These are phyloP conservation scores for Rubia tinctorum DNA, from an alignment of 305 asterid species.

Conservation along the genomic window DNA sequence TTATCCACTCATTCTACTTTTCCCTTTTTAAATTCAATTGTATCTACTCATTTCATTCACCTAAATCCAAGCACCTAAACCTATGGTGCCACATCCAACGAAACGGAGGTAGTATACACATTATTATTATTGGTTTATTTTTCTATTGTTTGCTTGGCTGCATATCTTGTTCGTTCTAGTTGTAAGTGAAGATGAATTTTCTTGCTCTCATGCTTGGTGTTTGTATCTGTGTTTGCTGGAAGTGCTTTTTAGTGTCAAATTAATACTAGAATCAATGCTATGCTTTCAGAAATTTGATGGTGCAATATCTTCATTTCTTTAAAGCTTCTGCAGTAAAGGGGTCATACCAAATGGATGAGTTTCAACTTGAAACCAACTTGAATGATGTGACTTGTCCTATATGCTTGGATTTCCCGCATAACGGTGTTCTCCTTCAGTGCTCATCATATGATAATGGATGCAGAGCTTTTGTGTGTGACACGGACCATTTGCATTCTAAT, in stretches of 20 bases:
- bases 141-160: background rate
- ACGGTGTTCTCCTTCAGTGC: slow-evolving; percentile 78
- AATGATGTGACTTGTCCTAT: slow-evolving; percentile 69
- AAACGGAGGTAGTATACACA: background rate
- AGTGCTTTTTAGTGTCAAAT: background rate
- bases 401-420: slow-evolving; percentile 77
- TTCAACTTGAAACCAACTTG: slow-evolving; percentile 57
- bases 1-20: too few relatives aligned
- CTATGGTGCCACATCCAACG: too few relatives aligned
- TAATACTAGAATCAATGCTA: background rate
- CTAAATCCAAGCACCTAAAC: too few relatives aligned
- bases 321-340: slow-evolving; percentile 17
- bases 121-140: background rate
- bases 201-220: background rate
- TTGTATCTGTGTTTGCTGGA: background rate
- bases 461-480: slow-evolving; percentile 75
- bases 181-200: background rate
- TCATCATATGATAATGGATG: slow-evolving; percentile 70
- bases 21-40: too few relatives aligned
- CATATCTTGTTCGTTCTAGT: background rate
- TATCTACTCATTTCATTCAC: too few relatives aligned
- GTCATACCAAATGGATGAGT: slow-evolving; percentile 41
- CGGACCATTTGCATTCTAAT: slow-evolving; percentile 72
- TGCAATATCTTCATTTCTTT: background rate
- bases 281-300: slow-evolving; percentile 6